Percentiles rank a stretch among this genome's conserved stretches.
Evolutionary conservation across 164 flowering plant species (phyloP).

Genomic region (grape (Vitis vinifera)): ASM3070453v1 NC_081817.1:16083501-16084000

Average conservation of each 20-base stretch:
- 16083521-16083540: too few species aligned
- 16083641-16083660: not conserved
- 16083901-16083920: not conserved
- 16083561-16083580: not conserved
- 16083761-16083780: conserved; percentile 46
- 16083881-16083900: not conserved
- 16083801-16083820: conserved; percentile 68
- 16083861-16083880: conserved; percentile 31
- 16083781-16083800: conserved; percentile 72
- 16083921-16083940: conserved; percentile 40
- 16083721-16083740: not conserved
- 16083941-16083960: conserved; percentile 80
- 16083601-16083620: conserved; percentile 8
- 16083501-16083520: too few species aligned
- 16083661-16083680: not conserved
- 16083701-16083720: too few species aligned
- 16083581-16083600: conserved; percentile 10
- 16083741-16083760: conserved; percentile 58
- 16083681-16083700: too few species aligned
- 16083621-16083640: conserved; percentile 1
- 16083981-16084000: conserved; percentile 97
- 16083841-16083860: conserved; percentile 52
- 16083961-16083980: conserved; percentile 82
- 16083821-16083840: conserved; percentile 52
- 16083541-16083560: too few species aligned